Base-by-base conservation (phyloP, 441 rosid species). In the Bruguiera hainesii region DNA sequence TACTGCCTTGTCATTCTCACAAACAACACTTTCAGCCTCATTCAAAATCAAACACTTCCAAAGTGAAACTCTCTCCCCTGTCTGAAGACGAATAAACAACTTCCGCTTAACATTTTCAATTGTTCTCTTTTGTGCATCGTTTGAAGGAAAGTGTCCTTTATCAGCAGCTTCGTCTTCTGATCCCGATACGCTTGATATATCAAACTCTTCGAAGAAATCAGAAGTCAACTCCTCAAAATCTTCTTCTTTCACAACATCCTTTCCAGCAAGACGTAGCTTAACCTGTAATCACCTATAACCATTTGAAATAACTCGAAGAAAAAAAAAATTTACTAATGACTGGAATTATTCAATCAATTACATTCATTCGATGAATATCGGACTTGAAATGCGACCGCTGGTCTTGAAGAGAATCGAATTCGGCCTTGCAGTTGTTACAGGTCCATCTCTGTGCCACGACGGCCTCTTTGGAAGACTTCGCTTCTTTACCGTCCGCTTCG, bases 321-420 rank as follows among this genome's bases (percentile, higher is more conserved):
- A 23, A 6, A 4, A 23, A 4, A 25, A 23, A 7, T 16, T 21
- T 28, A 31, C 21, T 20, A 35, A 18, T 11, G 6, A 29, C 4
- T 29, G 31, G 9, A 33, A 33, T 33, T 1, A 7, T 1, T 33
- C 9, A 33, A 33, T 33, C 37, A 33, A 33, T 33, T 89, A 91
- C 99, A 71, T 91, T 95, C 58, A 95, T 83, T 58, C 98, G 96
- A 81, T 95, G 99, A 73, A 91, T 42, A 74, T 95, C 98, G 9
- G 98, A 90, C 68, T 91, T 91, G 85, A 95, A 95, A 73, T 95
- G 98, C 29, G 79, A 79, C 63, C 99, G 99, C 79, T 95, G 99
- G 64, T 90, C 95, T 65, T 70, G 87, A 57, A 89, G 98, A 62
- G 93, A 91, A 18, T 85, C 85, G 78, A 95, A 90, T 74, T 87